These are phyloP conservation scores for Pseudovirgaria hyperparasitica DNA, from an alignment of 2,329 filamentous ascomycete genomes.

Conservation along the genomic window DNA sequence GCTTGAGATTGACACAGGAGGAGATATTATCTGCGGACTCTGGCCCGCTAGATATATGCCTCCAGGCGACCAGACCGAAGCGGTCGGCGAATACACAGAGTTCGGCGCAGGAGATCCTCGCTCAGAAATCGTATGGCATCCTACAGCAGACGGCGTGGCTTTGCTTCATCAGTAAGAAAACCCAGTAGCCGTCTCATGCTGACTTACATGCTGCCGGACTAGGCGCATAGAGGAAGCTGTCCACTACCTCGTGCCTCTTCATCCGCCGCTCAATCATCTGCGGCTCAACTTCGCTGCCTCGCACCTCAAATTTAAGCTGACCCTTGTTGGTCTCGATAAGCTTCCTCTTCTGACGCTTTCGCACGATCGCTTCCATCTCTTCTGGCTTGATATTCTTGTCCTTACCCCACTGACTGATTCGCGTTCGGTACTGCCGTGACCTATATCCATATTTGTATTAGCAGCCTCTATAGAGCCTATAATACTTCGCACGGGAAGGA, in stretches of 20 bases:
- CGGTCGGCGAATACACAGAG: no score
- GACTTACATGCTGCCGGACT: constrained; percentile 11
- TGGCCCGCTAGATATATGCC: no score
- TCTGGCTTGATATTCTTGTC: constrained; percentile 12
- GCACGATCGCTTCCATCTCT: constrained; percentile 13
- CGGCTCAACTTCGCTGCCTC: constrained; percentile 7
- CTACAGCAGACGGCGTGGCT: constrained; percentile 11
- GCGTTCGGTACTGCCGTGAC: constrained; percentile 10
- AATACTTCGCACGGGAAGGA: background rate
- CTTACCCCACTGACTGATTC: constrained; percentile 9
- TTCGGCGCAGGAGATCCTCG: constrained; percentile 7
- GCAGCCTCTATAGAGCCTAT: background rate
- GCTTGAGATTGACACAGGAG: no score
- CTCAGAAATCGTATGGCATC: constrained; percentile 9
- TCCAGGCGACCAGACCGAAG: no score
- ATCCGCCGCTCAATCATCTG: constrained; percentile 14
- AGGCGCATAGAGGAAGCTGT: constrained; percentile 9
- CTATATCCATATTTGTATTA: constrained; percentile 4
- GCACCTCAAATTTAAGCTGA: constrained; percentile 7
- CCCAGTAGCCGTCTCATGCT: constrained; percentile 1
- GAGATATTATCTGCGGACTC: no score
- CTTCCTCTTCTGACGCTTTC: constrained; percentile 10
- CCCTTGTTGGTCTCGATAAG: constrained; percentile 8
- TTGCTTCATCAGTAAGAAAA: constrained; percentile 5
- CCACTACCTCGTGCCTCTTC: constrained; percentile 8